Base-by-base conservation (phyloP, 2,329 filamentous ascomycete genomes). In the Colletotrichum scovillei region DNA sequence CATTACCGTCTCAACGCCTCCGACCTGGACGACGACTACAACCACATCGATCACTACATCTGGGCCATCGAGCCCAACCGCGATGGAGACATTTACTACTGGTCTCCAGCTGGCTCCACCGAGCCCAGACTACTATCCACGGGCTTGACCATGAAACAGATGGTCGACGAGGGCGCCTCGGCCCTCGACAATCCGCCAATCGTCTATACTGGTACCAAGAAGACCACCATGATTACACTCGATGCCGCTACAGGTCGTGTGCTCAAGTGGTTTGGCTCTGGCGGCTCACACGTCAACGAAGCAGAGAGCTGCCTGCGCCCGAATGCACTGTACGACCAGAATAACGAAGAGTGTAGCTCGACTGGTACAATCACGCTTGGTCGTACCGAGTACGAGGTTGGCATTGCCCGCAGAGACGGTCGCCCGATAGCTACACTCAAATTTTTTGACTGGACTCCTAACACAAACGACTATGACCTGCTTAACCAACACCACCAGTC, bases 31-130 rank as follows among this genome's bases (percentile, higher is more conserved):
- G 86, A 89, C 49, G 88, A 91, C 80, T 88, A 89, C 78, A 86
- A 88, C 59, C 84, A 91, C 28, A 92, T 97, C 76, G 94, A 97
- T 78, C 93, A 97, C 79, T 97, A 95, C 78, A 87, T 98, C 59
- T 99, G 97, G 95, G 95, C 97, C 68, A 94, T 99, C 67, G 97
- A 98, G 82, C 97, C 97, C 16, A 96, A 90, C 76, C 91, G 93
- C 76, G 93, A 98, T 81, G 97, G 97, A 4, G 92, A 91, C 78
- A 89, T 99, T 53, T 98, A 97, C 80, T 90, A 97, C 64, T 97
- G 97, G 87, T 91, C 92, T 28, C 94, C 95, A 49, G 42, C 42
- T 1, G 91, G 90, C 59, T 86, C 87, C 60, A 78, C 87, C 75
- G 82, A 88, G 78, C 80, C 87, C 74, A 89, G 91, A 42, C 86